A percentile compares a stretch with the other conserved stretches of the same genome.
phyloP scores from a whole-genome alignment of 371 early-diverging fungal genomes.

The Apophysomyces trapeziformis region DNA sequence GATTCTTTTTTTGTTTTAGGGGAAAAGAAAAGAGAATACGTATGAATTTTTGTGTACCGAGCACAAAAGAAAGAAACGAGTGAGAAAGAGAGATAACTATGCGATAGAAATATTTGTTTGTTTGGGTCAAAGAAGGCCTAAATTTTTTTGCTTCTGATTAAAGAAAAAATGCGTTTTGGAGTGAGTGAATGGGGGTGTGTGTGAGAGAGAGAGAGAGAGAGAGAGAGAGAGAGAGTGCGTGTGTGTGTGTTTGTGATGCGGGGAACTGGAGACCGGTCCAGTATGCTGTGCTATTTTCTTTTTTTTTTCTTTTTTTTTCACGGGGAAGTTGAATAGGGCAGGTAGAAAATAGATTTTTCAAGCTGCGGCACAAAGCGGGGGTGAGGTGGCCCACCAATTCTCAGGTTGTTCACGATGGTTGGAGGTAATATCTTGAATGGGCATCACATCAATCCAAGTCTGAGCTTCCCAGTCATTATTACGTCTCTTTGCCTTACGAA shows the following conservation, averaged over 20 bases:
- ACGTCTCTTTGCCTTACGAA: conserved; percentile 13
- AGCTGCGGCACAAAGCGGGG: conserved; percentile 14
- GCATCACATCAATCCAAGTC: conserved; percentile 23
- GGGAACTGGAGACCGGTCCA: conserved; percentile 8
- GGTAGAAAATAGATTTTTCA: background rate
- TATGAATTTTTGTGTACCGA: no score
- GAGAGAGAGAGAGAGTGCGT: no score
- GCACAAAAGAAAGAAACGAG: no score
- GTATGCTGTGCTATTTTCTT: background rate
- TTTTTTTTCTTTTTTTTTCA: background rate
- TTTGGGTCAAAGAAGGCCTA: no score
- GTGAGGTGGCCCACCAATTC: conserved; percentile 28
- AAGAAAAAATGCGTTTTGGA: no score
- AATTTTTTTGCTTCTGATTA: no score
- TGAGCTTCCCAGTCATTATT: conserved; percentile 11
- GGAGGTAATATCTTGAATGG: conserved; percentile 12
- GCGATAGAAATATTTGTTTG: no score
- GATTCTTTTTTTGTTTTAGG: no score
- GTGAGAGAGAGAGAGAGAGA: no score
- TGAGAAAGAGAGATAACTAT: no score
- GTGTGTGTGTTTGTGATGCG: background rate
- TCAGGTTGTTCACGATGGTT: conserved; percentile 14
- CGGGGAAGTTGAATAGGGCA: background rate
- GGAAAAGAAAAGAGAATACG: no score
- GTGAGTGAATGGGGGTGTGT: no score